Conservation (phyloP, 2,329 filamentous ascomycete genomes). For the Coleophoma crateriformis region DNA sequence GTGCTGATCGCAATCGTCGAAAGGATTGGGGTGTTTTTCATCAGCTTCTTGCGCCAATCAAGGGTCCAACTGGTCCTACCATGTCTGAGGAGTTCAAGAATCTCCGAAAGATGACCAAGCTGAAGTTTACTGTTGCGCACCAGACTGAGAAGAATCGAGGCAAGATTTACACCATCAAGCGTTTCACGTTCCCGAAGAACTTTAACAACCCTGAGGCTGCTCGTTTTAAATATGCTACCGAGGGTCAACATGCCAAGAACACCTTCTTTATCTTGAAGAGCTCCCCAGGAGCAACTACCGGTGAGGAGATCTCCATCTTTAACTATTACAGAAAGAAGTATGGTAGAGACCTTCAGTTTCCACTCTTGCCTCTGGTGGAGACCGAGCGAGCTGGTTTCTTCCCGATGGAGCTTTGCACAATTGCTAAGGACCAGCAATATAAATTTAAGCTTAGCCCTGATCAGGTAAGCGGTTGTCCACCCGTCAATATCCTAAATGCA, state of each 20-base stretch:
- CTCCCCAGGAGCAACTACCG: constrained; percentile 34
- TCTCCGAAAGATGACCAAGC: constrained; percentile 46
- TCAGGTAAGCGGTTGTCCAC: constrained; percentile 19
- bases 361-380: constrained; percentile 50
- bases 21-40: constrained; percentile 16
- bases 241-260: constrained; percentile 44
- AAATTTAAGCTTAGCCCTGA: constrained; percentile 52
- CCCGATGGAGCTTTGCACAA: constrained; percentile 54
- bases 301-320: constrained; percentile 30
- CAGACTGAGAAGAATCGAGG: constrained; percentile 38
- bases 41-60: constrained; percentile 14
- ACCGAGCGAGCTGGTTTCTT: constrained; percentile 49
- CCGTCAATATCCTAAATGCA: too few relatives aligned
- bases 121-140: constrained; percentile 53
- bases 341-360: constrained; percentile 39
- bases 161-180: constrained; percentile 46
- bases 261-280: constrained; percentile 49
- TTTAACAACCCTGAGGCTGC: neutral
- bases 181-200: constrained; percentile 37
- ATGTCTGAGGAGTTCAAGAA: constrained; percentile 47
- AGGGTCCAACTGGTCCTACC: constrained; percentile 5
- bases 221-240: constrained; percentile 29
- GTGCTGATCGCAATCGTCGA: constrained; percentile 16
- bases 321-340: constrained; percentile 55
- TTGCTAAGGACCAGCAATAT: constrained; percentile 53